Percentiles rank a stretch among this genome's conserved stretches.
phyloP scores from a whole-genome alignment of 805 yeast species.

The Barnettozyma vustinii region DNA sequence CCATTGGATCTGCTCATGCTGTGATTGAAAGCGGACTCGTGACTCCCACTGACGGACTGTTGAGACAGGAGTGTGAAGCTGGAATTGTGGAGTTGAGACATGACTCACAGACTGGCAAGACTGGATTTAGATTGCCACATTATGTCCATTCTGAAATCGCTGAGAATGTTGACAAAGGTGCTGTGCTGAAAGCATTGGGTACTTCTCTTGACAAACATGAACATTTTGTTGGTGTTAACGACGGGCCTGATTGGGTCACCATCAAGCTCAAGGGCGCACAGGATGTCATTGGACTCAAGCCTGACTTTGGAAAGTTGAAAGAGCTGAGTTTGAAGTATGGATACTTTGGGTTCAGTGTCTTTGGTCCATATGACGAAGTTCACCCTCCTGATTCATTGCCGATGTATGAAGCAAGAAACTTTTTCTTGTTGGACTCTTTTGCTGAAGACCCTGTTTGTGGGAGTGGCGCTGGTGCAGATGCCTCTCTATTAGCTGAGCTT shows the following conservation, averaged over 20 bases:
- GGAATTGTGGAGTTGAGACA: slow-evolving; percentile 36
- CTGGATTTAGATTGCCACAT: slow-evolving; percentile 27
- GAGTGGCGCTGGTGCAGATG: slow-evolving; percentile 37
- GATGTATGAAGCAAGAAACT: slow-evolving; percentile 38
- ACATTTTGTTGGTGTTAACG: slow-evolving; percentile 26
- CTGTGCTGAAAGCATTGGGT: slow-evolving; percentile 2
- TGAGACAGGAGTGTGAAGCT: slow-evolving; percentile 40
- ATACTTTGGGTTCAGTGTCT: slow-evolving; percentile 33
- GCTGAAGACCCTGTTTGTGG: slow-evolving; percentile 53
- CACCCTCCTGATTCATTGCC: slow-evolving; percentile 12
- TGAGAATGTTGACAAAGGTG: neutral
- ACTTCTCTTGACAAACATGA: neutral
- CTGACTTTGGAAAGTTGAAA: slow-evolving; percentile 27
- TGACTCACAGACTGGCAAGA: slow-evolving; percentile 13
- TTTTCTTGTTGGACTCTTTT: slow-evolving; percentile 31
- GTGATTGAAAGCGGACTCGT: slow-evolving; percentile 34
- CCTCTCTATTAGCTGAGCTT: slow-evolving; percentile 24
- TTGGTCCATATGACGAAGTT: slow-evolving; percentile 30
- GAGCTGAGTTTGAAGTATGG: slow-evolving; percentile 17
- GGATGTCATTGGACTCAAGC: slow-evolving; percentile 29
- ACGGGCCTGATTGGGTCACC: slow-evolving; percentile 44
- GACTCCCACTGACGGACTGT: slow-evolving; percentile 18
- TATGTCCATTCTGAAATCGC: slow-evolving; percentile 14
- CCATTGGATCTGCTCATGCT: slow-evolving; percentile 47
- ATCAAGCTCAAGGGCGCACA: slow-evolving; percentile 29